These are phyloP conservation scores for Fusarium armeniacum DNA, from an alignment of 2,329 filamentous ascomycete species.

Conservation along the genomic window DNA sequence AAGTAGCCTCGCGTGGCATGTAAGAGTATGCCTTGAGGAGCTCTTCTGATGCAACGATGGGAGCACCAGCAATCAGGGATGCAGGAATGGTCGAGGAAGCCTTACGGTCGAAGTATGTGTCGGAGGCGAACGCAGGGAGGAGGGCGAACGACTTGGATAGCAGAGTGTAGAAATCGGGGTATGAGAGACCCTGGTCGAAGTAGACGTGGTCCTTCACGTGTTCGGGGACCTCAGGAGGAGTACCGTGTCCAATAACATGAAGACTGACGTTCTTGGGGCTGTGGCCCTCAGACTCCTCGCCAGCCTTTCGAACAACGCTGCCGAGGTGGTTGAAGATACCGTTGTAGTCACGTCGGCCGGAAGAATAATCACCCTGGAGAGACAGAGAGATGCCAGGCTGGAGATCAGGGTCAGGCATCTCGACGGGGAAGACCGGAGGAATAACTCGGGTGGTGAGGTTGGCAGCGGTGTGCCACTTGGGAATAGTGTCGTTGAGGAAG, in stretches of 20 bases:
- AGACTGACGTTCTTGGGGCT: constrained; percentile 40
- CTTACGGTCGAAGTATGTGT: constrained; percentile 50
- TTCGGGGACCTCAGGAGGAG: constrained; percentile 44
- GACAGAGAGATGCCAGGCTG: constrained; percentile 43
- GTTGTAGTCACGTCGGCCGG: constrained; percentile 47
- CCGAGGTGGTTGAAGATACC: constrained; percentile 48
- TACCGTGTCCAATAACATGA: constrained; percentile 49
- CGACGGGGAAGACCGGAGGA: constrained; percentile 49
- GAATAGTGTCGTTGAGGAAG: constrained; percentile 41
- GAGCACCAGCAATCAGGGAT: constrained; percentile 48
- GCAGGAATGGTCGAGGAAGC: constrained; percentile 51
- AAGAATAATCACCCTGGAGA: constrained; percentile 51
- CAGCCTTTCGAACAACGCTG: constrained; percentile 43
- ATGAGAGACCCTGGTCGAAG: constrained; percentile 48
- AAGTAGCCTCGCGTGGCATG: constrained; percentile 45
- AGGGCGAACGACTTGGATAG: constrained; percentile 43
- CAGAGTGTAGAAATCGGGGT: constrained; percentile 49
- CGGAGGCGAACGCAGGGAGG: constrained; percentile 48
- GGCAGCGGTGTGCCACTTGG: constrained; percentile 42
- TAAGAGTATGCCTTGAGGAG: constrained; percentile 48
- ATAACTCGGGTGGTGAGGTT: constrained; percentile 43
- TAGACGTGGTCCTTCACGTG: constrained; percentile 41
- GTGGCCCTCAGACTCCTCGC: constrained; percentile 19
- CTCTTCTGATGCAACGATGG: constrained; percentile 46
- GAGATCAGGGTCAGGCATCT: constrained; percentile 34